Evolutionary conservation across 257 asterid genomes (phyloP), one percentile per base, ranked within the genome.

Genomic region (Penstemon davidsonii): DNA sequence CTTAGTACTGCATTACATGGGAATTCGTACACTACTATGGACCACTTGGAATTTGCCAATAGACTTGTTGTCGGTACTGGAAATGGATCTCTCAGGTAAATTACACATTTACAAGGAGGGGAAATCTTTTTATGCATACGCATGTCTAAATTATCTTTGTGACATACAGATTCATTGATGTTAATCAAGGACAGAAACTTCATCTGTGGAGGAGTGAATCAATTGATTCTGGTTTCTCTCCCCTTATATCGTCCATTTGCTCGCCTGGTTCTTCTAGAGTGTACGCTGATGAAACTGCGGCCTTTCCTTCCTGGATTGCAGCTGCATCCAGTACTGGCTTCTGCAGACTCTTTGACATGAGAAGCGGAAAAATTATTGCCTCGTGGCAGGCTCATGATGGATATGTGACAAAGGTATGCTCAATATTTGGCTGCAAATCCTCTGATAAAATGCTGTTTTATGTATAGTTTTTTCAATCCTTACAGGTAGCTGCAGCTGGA

Each of bases 361-460:
- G 96, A 76, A 84, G 95, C 78, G 99, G 97, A 69, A 83, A 82
- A 69, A 79, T 87, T 59, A 87, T 88, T 74, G 74, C 95, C 25
- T 83, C 96, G 49, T 91, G 99, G 99, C 96, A 90, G 81, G 99
- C 96, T 74, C 97, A 94, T 82, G 97, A 94, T 82, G 97, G 97
- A 76, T 94, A 84, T 73, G 87, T 94, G 79, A 94, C 97, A 62
- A 86, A 94, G 97, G 99, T 94, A 91, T 67, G 43, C 57, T 69
- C 58, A 43, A 38, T 54, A 37, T 33, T 19, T 53, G 63, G 49
- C 56, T 38, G 42, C 6, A 52, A 69, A 36, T 61, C 53, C 12
- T 60, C 25, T 52, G 39, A 36, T 65, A 55, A 39, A 70, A 60
- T 42, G 37, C 45, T 51, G 45, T 58, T 66, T 63, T 71, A 67